Evolutionary conservation across 2,329 filamentous ascomycete genomes (phyloP).

Genomic region (Endothia cerciana): DNA sequence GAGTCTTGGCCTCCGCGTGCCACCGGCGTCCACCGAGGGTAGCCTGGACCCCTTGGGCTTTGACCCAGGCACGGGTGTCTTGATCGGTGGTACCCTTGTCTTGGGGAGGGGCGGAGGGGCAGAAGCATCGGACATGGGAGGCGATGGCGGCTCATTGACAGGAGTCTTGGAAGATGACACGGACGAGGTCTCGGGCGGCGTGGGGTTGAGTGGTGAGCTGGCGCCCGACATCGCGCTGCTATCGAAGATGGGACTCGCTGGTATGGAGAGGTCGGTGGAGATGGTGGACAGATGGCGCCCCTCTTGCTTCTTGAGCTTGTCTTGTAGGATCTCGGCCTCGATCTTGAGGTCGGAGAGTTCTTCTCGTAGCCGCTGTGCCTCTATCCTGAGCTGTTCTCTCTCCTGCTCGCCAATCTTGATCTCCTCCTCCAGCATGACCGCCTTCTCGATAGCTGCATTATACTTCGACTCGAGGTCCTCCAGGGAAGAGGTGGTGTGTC

Average conservation of each 20-base stretch:
- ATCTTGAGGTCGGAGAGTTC: constrained; percentile 93
- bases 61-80: constrained; percentile 42
- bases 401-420: constrained; percentile 91
- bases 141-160: constrained; percentile 84
- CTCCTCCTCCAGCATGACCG: constrained; percentile 93
- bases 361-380: constrained; percentile 85
- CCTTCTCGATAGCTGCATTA: constrained; percentile 89
- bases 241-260: constrained; percentile 74
- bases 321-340: constrained; percentile 89
- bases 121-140: constrained; percentile 88
- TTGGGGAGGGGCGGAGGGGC: constrained; percentile 57
- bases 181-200: constrained; percentile 65
- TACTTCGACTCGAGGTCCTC: constrained; percentile 98
- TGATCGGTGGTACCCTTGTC: constrained; percentile 45
- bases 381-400: constrained; percentile 84
- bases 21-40: constrained; percentile 57
- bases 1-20: constrained; percentile 56
- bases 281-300: constrained; percentile 60
- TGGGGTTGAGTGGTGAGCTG: constrained; percentile 88
- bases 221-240: constrained; percentile 81
- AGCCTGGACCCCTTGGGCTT: constrained; percentile 53
- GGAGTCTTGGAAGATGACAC: constrained; percentile 58
- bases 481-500: constrained; percentile 92
- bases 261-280: constrained; percentile 64
- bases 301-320: constrained; percentile 79